phyloP scores from a whole-genome alignment of 768 basidiomycete genomes.

The Termitomyces bulborhizus region DNA sequence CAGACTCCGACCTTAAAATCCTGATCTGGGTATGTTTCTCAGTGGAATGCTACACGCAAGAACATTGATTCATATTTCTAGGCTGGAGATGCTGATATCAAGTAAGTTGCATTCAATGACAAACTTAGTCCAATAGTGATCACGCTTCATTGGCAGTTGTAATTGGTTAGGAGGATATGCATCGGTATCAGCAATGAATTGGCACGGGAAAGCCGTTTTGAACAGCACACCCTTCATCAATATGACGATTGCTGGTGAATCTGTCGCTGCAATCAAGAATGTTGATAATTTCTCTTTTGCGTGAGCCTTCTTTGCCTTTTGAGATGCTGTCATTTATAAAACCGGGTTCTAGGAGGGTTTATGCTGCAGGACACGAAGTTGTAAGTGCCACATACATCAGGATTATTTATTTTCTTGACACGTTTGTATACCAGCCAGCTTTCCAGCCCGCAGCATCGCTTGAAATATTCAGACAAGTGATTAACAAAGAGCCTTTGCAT shows the following conservation, averaged over 20 bases:
- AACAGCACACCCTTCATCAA: slow-evolving; percentile 37
- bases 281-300: slow-evolving; percentile 65
- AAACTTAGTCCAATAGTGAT: slow-evolving; percentile 1
- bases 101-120: slow-evolving; percentile 29
- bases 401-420: neutral
- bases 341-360: slow-evolving; percentile 35
- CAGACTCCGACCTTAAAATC: slow-evolving; percentile 33
- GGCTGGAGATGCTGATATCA: slow-evolving; percentile 47
- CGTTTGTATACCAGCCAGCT: slow-evolving; percentile 36
- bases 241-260: slow-evolving; percentile 47
- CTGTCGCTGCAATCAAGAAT: slow-evolving; percentile 56
- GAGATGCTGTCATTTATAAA: neutral
- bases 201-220: slow-evolving; percentile 35
- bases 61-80: slow-evolving; percentile 7
- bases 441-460: slow-evolving; percentile 55
- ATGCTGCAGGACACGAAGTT: slow-evolving; percentile 55
- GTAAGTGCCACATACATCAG: slow-evolving; percentile 27
- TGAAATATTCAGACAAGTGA: slow-evolving; percentile 52
- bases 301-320: slow-evolving; percentile 28
- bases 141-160: slow-evolving; percentile 22
- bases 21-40: slow-evolving; percentile 43
- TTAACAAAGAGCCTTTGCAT: slow-evolving; percentile 45
- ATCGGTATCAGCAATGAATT: slow-evolving; percentile 35
- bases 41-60: slow-evolving; percentile 16
- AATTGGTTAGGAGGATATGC: slow-evolving; percentile 43